Conservation (phyloP, 345 rosid species). For the Eucalyptus globulus region DNA sequence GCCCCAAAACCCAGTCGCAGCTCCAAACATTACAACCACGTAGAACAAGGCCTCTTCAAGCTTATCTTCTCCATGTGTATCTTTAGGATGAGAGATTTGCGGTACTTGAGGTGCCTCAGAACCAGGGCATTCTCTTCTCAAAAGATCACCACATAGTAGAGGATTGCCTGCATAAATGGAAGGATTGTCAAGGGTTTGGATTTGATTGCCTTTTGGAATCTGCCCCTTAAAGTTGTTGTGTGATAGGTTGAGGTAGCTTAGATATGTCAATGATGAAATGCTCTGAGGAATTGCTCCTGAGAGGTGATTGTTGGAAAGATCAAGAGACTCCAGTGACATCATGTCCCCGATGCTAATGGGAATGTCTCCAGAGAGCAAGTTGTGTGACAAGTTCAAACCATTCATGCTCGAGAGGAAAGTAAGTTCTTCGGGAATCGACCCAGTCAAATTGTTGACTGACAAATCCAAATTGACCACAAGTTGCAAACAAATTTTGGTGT, state of each 20-base stretch:
- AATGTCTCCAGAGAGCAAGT: background rate
- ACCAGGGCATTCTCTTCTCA: background rate
- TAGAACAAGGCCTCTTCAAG: background rate
- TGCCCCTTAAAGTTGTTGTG: background rate
- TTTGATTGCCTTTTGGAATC: background rate
- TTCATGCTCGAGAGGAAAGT: background rate
- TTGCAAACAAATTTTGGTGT: background rate
- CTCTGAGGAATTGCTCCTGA: background rate
- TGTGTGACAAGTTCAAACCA: background rate
- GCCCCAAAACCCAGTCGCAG: background rate
- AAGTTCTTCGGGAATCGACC: background rate
- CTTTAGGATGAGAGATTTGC: background rate
- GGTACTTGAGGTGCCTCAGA: background rate
- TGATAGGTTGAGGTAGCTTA: background rate
- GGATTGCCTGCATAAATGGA: background rate
- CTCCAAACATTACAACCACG: background rate
- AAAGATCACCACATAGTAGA: background rate
- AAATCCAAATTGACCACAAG: conserved; percentile 3
- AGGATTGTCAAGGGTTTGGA: background rate
- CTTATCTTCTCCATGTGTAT: background rate
- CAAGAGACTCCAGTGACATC: background rate
- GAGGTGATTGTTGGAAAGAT: background rate
- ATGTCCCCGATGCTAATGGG: background rate
- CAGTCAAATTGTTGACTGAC: conserved; percentile 2
- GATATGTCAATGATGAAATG: background rate